Evolutionary conservation across 1,284 basidiomycete species (phyloP), one percentile per base, ranked within the genome.

Genomic region (Sanghuangporus weigelae): DNA sequence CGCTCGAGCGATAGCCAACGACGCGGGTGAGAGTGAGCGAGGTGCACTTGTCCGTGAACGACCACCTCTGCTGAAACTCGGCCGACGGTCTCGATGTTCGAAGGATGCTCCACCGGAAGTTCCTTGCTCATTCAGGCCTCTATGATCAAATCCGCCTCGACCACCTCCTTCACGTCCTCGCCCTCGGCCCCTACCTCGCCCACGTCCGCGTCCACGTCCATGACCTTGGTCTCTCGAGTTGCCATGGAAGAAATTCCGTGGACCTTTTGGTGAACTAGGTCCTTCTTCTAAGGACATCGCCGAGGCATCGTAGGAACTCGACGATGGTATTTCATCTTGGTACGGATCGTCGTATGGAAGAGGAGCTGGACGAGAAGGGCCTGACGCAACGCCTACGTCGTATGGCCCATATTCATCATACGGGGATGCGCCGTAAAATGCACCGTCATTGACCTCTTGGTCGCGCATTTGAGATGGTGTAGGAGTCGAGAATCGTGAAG

Each of bases 311-410:
- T 57, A 54, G 26, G 48, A 11, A 21, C n/a, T 21, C 6, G 42
- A 16, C 8, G 53, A 21, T 16, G 50, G 14, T 7, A 40, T 50
- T 49, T 74, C 74, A 49, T 89, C 86, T 16, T 87, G 81, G 71
- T 91, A 91, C 2, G 89, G 89, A 69, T 91, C 89, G 64, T 91
- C 87, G 69, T 91, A 91, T 35, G 89, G 86, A 38, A 83, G 76
- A 4, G 88, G 89, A 19, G 79, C 70, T 36, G 88, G 86, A 57
- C 89, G 81, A 14, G 80, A 81, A 5, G 84, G 78, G 5, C 81
- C 80, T 39, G 79, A 76, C 36, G 75, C 75, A 63, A 81, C 83
- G 67, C 86, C 83, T 65, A 85, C 78, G 69, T 90, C 88, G 69
- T 89, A 90, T 0, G 82, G 81, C 26, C 85, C 81, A 67, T 83